These are phyloP conservation scores for Blastocystis sp. DNA, from an alignment of 352 stramenopile genomes.

Conservation along the genomic window DNA sequence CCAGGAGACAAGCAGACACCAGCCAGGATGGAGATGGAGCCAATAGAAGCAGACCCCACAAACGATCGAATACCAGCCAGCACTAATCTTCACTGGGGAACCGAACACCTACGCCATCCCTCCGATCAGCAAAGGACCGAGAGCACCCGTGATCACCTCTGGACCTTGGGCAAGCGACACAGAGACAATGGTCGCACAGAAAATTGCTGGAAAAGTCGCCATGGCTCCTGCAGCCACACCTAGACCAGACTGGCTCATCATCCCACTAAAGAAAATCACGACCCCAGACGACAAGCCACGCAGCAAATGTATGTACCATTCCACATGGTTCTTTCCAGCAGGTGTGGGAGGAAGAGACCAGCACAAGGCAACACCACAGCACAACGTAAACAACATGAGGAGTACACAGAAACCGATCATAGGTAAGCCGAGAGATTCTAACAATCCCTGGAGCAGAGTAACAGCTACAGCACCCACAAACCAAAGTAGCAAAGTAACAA, in stretches of 20 bases:
- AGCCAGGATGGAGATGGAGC: background rate
- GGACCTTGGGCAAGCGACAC: slow-evolving; percentile 4
- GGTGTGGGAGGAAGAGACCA: slow-evolving; percentile 8
- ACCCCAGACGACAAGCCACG: background rate
- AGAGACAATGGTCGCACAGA: background rate
- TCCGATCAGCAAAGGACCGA: background rate
- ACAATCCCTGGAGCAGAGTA: background rate
- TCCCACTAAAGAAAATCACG: background rate
- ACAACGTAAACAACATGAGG: background rate
- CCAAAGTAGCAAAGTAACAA: background rate
- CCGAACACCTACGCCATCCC: background rate
- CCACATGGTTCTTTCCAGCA: background rate
- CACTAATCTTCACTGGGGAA: background rate
- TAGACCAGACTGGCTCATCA: background rate
- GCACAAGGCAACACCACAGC: background rate
- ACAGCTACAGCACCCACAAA: background rate
- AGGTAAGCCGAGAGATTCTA: background rate
- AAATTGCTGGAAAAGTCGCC: background rate
- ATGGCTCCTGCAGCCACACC: background rate
- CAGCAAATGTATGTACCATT: background rate
- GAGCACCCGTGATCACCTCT: background rate
- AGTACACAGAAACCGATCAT: background rate
- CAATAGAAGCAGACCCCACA: background rate
- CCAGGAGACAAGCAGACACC: slow-evolving; percentile 17
- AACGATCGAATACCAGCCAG: background rate